Evolutionary conservation across 2,329 filamentous ascomycete species (phyloP).

Genomic region (Xylaria sp.): DNA sequence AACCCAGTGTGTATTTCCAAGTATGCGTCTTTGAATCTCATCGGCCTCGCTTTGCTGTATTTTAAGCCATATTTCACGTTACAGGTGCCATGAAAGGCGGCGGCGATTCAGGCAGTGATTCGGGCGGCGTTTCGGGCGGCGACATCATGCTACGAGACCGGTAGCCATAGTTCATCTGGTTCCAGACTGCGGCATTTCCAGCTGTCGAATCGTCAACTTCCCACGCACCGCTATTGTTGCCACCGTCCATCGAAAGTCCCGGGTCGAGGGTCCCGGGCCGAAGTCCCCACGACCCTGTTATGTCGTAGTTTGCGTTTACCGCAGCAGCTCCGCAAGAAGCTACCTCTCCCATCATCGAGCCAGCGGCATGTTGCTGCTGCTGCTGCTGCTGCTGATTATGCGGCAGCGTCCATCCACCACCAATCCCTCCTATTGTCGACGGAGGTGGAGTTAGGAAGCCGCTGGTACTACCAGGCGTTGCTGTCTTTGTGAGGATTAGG

Average conservation of each 20-base stretch:
- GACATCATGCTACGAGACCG: not conserved
- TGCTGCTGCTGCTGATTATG: conserved; percentile 14
- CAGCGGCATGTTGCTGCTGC: conserved; percentile 19
- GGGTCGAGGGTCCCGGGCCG: conserved; percentile 6
- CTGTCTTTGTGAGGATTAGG: conserved; percentile 30
- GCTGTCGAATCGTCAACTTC: not conserved
- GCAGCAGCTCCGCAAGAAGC: not conserved
- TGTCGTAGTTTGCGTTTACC: not conserved
- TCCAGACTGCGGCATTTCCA: not conserved
- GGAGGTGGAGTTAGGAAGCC: not conserved
- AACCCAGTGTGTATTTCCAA: not conserved
- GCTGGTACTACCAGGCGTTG: not conserved
- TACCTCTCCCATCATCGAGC: not conserved
- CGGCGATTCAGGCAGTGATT: not conserved
- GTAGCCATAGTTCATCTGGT: not conserved
- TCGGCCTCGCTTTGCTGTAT: not conserved
- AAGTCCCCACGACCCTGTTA: not conserved
- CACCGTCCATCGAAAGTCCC: not conserved
- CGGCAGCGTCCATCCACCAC: not conserved
- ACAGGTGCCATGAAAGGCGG: not conserved
- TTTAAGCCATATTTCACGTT: not conserved
- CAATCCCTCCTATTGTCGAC: not conserved
- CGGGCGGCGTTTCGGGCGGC: conserved; percentile 23
- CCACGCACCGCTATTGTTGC: not conserved
- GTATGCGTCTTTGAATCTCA: not conserved